Evolutionary conservation across 2,329 filamentous ascomycete genomes (phyloP).

Genomic region (Ramichloridium luteum): DNA sequence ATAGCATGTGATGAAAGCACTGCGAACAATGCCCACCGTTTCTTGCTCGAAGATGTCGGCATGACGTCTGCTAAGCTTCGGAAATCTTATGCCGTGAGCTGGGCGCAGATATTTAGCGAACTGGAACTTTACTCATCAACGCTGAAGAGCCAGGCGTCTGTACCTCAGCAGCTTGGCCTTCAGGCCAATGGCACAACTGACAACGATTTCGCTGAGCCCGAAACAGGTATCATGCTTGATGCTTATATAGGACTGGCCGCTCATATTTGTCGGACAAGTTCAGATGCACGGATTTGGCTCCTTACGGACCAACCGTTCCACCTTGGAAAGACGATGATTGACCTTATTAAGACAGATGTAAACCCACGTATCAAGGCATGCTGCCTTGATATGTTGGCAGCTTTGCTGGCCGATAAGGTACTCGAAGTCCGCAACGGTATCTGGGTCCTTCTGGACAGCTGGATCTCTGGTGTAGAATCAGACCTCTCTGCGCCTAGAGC

Average conservation of each 20-base stretch:
- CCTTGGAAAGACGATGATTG: slow-evolving; percentile 62
- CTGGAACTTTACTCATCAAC: slow-evolving; percentile 71
- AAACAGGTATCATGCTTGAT: slow-evolving; percentile 92
- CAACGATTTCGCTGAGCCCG: slow-evolving; percentile 59
- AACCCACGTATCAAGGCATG: slow-evolving; percentile 68
- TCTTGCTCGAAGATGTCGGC: slow-evolving; percentile 74
- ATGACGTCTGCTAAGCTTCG: slow-evolving; percentile 52
- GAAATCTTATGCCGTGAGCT: slow-evolving; percentile 74
- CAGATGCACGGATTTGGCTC: slow-evolving; percentile 59
- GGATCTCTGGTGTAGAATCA: slow-evolving; percentile 48
- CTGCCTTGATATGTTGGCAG: slow-evolving; percentile 65
- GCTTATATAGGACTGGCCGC: slow-evolving; percentile 82
- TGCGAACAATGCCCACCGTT: slow-evolving; percentile 74
- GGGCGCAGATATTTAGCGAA: slow-evolving; percentile 85
- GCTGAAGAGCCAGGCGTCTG: slow-evolving; percentile 58
- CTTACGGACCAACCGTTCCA: slow-evolving; percentile 53
- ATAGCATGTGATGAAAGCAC: slow-evolving; percentile 74
- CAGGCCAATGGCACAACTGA: slow-evolving; percentile 19
- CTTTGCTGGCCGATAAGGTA: slow-evolving; percentile 64
- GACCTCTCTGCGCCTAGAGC: slow-evolving; percentile 11
- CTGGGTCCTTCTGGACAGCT: slow-evolving; percentile 71
- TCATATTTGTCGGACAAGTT: slow-evolving; percentile 66
- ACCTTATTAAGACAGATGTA: slow-evolving; percentile 65
- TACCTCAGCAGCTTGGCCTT: slow-evolving; percentile 44
- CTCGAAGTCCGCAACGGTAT: slow-evolving; percentile 55